phyloP scores from a whole-genome alignment of 139 green algal species.

The Monoraphidium neglectum region DNA sequence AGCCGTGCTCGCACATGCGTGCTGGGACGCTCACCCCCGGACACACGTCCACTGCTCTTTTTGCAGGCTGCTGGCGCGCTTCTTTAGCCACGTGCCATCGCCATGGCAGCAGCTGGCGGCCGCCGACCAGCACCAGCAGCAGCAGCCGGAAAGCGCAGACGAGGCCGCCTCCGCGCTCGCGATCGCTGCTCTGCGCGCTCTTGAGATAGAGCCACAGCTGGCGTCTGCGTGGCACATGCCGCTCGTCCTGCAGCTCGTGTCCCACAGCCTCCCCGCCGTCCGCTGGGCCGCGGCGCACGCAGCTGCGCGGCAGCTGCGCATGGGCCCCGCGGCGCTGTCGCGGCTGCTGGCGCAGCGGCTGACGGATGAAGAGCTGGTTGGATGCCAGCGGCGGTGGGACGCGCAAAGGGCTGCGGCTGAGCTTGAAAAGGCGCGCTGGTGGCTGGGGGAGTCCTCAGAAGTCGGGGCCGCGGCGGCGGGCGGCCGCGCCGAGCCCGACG shows the following conservation, averaged over 20 bases:
- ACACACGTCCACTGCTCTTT: not conserved
- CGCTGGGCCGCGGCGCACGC: slow-evolving; percentile 53
- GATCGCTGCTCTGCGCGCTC: slow-evolving; percentile 41
- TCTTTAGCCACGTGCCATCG: not conserved
- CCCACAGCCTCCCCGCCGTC: slow-evolving; percentile 44
- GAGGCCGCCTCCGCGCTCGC: slow-evolving; percentile 35
- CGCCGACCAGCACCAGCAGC: not conserved
- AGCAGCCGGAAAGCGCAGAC: not conserved
- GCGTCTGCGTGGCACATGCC: slow-evolving; percentile 28
- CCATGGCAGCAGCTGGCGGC: slow-evolving; percentile 1
- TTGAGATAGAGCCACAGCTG: slow-evolving; percentile 57
- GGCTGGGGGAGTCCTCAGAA: slow-evolving; percentile 8
- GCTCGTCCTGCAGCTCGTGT: slow-evolving; percentile 49
- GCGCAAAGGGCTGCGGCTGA: slow-evolving; percentile 7
- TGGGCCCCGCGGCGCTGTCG: slow-evolving; percentile 28
- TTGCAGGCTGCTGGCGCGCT: slow-evolving; percentile 3
- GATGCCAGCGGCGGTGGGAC: not conserved
- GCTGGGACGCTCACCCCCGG: too few relatives aligned
- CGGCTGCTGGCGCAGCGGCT: slow-evolving; percentile 6
- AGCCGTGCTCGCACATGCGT: too few relatives aligned
- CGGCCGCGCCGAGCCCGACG: not conserved
- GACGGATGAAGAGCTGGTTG: slow-evolving; percentile 1
- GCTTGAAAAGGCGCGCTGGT: slow-evolving; percentile 11
- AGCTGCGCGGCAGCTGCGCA: slow-evolving; percentile 41
- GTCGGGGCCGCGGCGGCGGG: too few relatives aligned